Evolutionary conservation across 1,284 basidiomycete species (phyloP).

Genomic region (Cutaneotrichosporon cutaneum): DNA sequence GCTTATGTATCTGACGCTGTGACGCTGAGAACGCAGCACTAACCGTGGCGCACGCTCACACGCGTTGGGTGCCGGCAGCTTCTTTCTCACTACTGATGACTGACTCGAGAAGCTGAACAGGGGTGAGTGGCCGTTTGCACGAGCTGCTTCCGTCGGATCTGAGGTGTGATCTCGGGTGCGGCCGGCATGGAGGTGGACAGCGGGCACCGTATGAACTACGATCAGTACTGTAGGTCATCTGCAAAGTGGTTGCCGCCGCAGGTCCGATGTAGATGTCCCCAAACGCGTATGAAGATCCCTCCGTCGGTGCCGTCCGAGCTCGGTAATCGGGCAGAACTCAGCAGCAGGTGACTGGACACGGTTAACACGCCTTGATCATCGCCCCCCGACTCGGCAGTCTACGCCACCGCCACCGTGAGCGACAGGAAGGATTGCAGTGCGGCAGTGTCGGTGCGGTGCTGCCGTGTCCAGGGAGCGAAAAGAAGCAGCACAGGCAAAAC

Average conservation of each 20-base stretch:
- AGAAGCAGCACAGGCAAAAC: too few species aligned
- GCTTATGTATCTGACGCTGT: too few species aligned
- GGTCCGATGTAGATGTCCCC: too few species aligned
- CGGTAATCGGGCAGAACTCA: too few species aligned
- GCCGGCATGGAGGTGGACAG: too few species aligned
- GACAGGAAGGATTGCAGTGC: background rate
- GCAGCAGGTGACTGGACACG: background rate
- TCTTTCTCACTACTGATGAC: background rate
- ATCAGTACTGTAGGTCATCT: too few species aligned
- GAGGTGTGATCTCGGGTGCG: background rate
- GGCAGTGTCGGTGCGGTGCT: background rate
- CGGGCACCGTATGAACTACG: too few species aligned
- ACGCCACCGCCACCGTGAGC: background rate
- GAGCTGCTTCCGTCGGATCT: background rate
- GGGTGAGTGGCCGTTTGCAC: background rate
- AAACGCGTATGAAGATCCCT: too few species aligned
- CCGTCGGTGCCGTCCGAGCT: too few species aligned
- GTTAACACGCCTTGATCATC: background rate
- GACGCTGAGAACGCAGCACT: too few species aligned
- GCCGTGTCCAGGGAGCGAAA: background rate
- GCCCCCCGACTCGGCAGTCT: background rate
- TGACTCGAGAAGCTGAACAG: background rate
- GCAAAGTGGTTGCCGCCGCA: too few species aligned
- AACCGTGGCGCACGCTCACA: background rate
- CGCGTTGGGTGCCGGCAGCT: background rate